phyloP scores from a whole-genome alignment of 2,329 filamentous ascomycete genomes.

The Ceratocystis destructans region DNA sequence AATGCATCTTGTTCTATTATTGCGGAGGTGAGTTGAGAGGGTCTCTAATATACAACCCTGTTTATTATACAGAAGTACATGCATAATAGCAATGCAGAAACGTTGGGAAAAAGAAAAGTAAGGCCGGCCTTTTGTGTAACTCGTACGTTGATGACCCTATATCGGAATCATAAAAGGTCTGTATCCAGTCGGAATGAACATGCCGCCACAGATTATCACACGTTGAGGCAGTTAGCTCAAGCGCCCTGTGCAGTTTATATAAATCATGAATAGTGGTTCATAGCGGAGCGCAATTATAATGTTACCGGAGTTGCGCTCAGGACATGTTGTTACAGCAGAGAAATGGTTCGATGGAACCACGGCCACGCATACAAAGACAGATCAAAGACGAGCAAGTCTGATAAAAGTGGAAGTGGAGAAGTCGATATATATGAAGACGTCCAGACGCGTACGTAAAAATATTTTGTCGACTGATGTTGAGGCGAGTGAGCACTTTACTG shows the following conservation, averaged over 20 bases:
- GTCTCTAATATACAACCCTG: background rate
- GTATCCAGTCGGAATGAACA: background rate
- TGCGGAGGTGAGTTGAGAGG: background rate
- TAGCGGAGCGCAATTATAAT: background rate
- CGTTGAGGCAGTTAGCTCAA: background rate
- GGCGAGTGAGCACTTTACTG: conserved; percentile 7
- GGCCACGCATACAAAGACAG: background rate
- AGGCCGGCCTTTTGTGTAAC: background rate
- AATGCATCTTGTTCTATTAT: background rate
- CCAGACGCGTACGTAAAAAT: background rate
- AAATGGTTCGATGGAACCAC: background rate
- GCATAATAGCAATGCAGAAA: background rate
- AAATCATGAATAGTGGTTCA: background rate
- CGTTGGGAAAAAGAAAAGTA: background rate
- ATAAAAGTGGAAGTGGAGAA: background rate
- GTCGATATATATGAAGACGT: background rate
- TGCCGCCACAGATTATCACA: background rate
- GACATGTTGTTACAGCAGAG: background rate
- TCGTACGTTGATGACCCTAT: background rate
- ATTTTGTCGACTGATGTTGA: conserved; percentile 1
- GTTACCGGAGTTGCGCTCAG: background rate
- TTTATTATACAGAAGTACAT: background rate
- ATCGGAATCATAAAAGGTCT: background rate
- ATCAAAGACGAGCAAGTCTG: background rate
- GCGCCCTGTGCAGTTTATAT: background rate